These are phyloP conservation scores for Cercospora sesami DNA, from an alignment of 2,329 filamentous ascomycete genomes.

Conservation along the genomic window DNA sequence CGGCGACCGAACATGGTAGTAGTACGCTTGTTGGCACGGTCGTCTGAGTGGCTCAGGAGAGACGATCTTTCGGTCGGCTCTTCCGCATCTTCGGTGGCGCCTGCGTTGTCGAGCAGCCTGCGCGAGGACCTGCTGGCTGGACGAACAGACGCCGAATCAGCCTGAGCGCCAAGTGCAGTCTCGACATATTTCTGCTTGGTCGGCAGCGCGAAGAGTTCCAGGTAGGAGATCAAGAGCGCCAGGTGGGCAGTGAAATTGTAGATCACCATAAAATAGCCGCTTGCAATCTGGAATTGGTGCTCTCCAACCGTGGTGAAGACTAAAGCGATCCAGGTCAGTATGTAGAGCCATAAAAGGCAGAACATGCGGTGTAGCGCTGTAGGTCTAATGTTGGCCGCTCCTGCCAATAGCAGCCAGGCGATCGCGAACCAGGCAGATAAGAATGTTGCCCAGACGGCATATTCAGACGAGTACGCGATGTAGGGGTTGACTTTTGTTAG, in stretches of 20 bases:
- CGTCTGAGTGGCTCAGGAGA: constrained; percentile 52
- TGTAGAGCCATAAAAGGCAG: constrained; percentile 79
- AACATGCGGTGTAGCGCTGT: constrained; percentile 84
- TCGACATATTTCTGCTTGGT: constrained; percentile 69
- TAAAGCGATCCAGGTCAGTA: constrained; percentile 70
- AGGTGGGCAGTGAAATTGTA: constrained; percentile 74
- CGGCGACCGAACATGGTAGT: constrained; percentile 46
- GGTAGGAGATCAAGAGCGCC: constrained; percentile 70
- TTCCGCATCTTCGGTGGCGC: constrained; percentile 21
- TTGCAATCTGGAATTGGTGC: constrained; percentile 68
- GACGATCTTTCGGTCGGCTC: constrained; percentile 57
- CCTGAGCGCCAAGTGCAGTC: constrained; percentile 47
- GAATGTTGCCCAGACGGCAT: constrained; percentile 84
- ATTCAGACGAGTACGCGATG: constrained; percentile 87
- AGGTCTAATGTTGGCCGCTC: constrained; percentile 76
- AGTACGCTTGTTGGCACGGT: constrained; percentile 25
- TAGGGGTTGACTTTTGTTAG: constrained; percentile 81
- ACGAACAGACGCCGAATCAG: constrained; percentile 28
- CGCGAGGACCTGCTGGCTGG: constrained; percentile 34
- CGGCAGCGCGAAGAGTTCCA: constrained; percentile 74
- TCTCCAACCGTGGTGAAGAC: constrained; percentile 74
- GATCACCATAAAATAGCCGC: constrained; percentile 79
- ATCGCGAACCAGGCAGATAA: constrained; percentile 75
- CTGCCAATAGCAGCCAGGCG: constrained; percentile 79
- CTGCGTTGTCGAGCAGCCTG: constrained; percentile 26